phyloP scores from a whole-genome alignment of 1,284 basidiomycete species.

The Cerioporus squamosus region DNA sequence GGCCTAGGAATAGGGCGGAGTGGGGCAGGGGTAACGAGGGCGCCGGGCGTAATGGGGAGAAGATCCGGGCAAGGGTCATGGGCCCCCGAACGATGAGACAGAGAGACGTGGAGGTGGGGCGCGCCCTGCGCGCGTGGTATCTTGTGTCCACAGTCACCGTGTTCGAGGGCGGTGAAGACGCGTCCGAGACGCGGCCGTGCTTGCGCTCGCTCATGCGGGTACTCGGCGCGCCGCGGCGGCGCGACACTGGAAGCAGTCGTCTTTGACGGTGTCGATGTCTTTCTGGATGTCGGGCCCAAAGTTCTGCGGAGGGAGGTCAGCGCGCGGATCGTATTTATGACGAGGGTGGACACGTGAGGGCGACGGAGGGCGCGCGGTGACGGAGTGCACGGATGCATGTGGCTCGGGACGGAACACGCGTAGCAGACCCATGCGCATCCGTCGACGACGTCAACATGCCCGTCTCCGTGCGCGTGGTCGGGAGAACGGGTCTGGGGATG shows the following conservation, averaged over 20 bases:
- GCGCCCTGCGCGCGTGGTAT: conserved; percentile 13
- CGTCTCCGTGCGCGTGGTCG: neutral
- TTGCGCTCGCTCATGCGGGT: conserved; percentile 26
- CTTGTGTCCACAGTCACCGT: too few species aligned
- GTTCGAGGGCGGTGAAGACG: neutral
- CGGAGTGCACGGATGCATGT: too few species aligned
- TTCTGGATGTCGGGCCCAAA: conserved; percentile 45
- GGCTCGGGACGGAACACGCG: too few species aligned
- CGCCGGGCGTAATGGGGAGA: neutral
- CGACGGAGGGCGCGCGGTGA: neutral
- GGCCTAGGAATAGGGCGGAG: neutral
- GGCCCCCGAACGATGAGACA: neutral
- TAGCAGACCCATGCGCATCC: too few species aligned
- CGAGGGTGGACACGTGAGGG: neutral
- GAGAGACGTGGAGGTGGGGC: neutral
- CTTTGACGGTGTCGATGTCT: conserved; percentile 42
- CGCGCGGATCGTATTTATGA: neutral
- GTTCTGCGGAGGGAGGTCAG: conserved; percentile 30
- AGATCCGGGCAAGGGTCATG: neutral
- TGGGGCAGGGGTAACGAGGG: neutral
- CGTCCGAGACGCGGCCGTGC: neutral
- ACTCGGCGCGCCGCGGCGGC: conserved; percentile 38
- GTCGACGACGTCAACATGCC: neutral
- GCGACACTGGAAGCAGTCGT: conserved; percentile 45
- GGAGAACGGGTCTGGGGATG: neutral